Percentiles rank a stretch among this genome's conserved stretches.
Evolutionary conservation across 2,329 filamentous ascomycete genomes (phyloP).

Genomic region (Pseudocercospora eumusae): DNA sequence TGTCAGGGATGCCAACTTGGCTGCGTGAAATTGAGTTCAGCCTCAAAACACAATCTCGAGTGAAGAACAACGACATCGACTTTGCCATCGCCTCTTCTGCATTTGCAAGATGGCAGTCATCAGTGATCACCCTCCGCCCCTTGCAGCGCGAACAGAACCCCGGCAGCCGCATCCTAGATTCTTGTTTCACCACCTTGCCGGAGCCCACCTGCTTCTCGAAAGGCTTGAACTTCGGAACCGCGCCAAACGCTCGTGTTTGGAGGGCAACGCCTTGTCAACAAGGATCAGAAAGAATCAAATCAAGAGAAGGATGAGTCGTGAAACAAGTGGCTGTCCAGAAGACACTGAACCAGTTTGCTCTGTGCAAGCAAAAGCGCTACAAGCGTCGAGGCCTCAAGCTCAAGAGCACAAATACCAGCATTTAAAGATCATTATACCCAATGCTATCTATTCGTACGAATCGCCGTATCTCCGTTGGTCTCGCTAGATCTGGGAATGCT

Average conservation of each 20-base stretch:
- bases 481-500: constrained; percentile 2
- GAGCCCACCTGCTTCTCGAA: constrained; percentile 5
- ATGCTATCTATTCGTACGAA: constrained; percentile 1
- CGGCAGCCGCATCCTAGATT: constrained; percentile 7
- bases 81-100: background rate
- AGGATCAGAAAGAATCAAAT: background rate
- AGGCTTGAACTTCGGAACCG: constrained; percentile 7
- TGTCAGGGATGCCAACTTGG: background rate
- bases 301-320: background rate
- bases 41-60: background rate
- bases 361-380: background rate
- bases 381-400: background rate
- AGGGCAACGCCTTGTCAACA: background rate
- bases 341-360: background rate
- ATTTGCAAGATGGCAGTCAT: background rate
- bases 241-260: background rate
- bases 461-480: constrained; percentile 1
- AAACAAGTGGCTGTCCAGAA: background rate
- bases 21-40: background rate
- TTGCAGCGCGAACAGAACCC: constrained; percentile 7
- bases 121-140: background rate
- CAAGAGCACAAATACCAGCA: background rate
- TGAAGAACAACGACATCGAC: background rate
- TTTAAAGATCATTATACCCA: background rate
- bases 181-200: constrained; percentile 3